Percentiles rank a stretch among this genome's conserved stretches.
phyloP scores from a whole-genome alignment of 192 early-diverging fungal genomes.

The Mortierella alpina region DNA sequence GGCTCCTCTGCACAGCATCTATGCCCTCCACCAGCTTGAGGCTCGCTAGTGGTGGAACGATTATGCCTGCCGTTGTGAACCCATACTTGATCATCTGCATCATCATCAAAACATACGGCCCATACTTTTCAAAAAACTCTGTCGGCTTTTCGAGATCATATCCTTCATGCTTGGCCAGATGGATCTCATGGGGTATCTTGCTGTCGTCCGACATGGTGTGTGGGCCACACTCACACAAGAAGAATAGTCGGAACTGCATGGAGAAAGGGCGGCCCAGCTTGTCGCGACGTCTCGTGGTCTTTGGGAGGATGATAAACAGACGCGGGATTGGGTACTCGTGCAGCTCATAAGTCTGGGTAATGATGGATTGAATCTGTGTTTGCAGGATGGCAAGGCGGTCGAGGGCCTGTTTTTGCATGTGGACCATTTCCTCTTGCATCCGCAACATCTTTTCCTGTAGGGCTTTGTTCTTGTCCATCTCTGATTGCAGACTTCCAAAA shows the following conservation, averaged over 20 bases:
- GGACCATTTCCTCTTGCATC: constrained; percentile 9
- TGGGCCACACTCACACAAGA: constrained; percentile 34
- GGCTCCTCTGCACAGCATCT: neutral
- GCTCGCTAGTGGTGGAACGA: neutral
- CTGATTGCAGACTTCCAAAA: neutral
- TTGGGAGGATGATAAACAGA: constrained; percentile 7
- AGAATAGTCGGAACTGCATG: constrained; percentile 22
- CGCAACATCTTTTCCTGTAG: constrained; percentile 9
- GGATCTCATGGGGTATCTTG: constrained; percentile 3
- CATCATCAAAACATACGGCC: constrained; percentile 2
- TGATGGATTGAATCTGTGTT: neutral
- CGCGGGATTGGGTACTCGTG: constrained; percentile 20
- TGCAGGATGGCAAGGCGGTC: constrained; percentile 3
- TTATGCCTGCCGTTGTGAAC: neutral
- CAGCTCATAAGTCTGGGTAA: constrained; percentile 19
- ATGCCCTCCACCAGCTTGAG: neutral
- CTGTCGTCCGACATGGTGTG: constrained; percentile 7
- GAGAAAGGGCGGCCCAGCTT: neutral
- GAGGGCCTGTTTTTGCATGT: constrained; percentile 9
- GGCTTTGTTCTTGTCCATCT: neutral
- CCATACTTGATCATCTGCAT: constrained; percentile 30
- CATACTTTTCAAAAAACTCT: constrained; percentile 32
- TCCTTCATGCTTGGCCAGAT: constrained; percentile 32
- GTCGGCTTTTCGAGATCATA: constrained; percentile 19
- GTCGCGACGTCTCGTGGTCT: neutral